Percentiles rank a stretch among this genome's conserved stretches.
Conservation (phyloP, 2,329 filamentous ascomycete species). For the Ceratocystis lukuohia region DNA sequence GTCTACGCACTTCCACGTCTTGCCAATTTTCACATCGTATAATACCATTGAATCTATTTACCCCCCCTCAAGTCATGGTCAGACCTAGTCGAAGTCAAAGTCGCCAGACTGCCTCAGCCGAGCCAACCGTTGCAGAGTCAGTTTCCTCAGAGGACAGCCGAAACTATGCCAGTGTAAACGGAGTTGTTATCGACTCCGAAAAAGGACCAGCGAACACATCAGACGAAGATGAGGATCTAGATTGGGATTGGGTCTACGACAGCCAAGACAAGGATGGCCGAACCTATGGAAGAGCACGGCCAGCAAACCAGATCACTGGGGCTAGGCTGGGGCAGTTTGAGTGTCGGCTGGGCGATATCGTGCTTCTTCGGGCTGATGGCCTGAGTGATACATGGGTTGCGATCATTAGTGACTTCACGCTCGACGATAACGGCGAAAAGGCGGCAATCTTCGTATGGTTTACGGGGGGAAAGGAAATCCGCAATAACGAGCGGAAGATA, state of each 20-base stretch:
- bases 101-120: constrained; percentile 8
- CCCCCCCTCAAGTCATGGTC: constrained; percentile 5
- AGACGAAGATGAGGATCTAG: constrained; percentile 15
- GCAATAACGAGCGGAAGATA: constrained; percentile 69
- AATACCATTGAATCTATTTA: neutral
- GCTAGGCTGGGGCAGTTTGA: constrained; percentile 71
- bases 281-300: constrained; percentile 28
- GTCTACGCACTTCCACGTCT: no score
- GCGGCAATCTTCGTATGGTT: constrained; percentile 93
- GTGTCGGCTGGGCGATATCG: constrained; percentile 67
- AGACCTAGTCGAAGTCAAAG: constrained; percentile 18
- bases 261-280: constrained; percentile 19
- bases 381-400: constrained; percentile 84
- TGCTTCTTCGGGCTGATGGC: constrained; percentile 78
- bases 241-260: constrained; percentile 20
- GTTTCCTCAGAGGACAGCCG: constrained; percentile 1
- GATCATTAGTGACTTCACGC: constrained; percentile 69
- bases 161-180: neutral
- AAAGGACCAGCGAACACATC: constrained; percentile 1
- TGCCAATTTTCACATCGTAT: no score
- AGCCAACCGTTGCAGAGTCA: neutral
- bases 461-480: constrained; percentile 77
- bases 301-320: constrained; percentile 51
- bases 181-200: neutral
- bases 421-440: constrained; percentile 63